phyloP scores from a whole-genome alignment of 495 filamentous ascomycete species.

The Podospora pseudoanserina region DNA sequence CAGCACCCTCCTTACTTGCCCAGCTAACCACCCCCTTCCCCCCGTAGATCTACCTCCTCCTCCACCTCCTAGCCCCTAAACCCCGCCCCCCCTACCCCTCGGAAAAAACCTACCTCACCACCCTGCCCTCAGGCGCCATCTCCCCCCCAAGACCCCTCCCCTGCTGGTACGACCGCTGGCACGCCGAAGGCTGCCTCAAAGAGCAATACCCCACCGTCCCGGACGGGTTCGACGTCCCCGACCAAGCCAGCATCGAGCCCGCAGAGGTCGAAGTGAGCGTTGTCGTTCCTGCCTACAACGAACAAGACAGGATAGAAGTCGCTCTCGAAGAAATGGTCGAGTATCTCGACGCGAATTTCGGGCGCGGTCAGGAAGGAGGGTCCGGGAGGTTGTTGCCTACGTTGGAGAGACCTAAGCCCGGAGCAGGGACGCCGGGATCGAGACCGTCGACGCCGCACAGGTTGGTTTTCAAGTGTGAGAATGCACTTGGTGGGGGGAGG shows the following conservation, averaged over 20 bases:
- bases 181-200: constrained; percentile 49
- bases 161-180: constrained; percentile 75
- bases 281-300: constrained; percentile 94
- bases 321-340: constrained; percentile 90
- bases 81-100: constrained; percentile 71
- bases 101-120: constrained; percentile 82
- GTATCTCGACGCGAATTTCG: constrained; percentile 74
- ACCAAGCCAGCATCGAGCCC: constrained; percentile 42
- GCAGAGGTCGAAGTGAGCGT: constrained; percentile 64
- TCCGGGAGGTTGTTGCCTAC: neutral
- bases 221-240: constrained; percentile 31
- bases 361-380: constrained; percentile 38
- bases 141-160: constrained; percentile 62
- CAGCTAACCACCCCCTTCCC: neutral
- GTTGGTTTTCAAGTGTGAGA: constrained; percentile 27
- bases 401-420: neutral
- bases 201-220: constrained; percentile 32
- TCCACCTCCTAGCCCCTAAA: constrained; percentile 73
- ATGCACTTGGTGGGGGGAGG: neutral
- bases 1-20: neutral
- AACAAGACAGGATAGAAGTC: constrained; percentile 71
- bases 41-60: constrained; percentile 55
- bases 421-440: neutral
- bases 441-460: constrained; percentile 29
- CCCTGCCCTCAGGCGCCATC: constrained; percentile 59